A percentile compares a stretch with the other conserved stretches of the same genome.
Conservation (phyloP, 1,284 basidiomycete species). For the Sporisorium iseilematis-ciliati region DNA sequence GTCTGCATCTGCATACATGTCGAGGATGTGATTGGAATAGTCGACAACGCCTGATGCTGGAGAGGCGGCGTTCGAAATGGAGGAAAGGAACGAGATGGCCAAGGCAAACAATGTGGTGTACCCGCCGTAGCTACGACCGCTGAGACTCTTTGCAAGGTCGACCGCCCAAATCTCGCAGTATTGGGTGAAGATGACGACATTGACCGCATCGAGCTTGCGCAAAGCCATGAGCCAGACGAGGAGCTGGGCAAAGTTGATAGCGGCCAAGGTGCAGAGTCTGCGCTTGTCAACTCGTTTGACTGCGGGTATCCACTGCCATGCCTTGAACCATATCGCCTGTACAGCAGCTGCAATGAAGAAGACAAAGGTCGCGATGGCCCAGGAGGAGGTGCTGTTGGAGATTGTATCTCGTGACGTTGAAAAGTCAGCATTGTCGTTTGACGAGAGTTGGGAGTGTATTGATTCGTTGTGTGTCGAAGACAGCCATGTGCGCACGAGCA, state of each 20-base stretch:
- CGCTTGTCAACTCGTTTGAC: constrained; percentile 45
- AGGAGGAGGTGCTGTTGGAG: constrained; percentile 40
- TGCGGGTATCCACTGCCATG: constrained; percentile 62
- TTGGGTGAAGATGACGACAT: constrained; percentile 67
- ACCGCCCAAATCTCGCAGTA: constrained; percentile 68
- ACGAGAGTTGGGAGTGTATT: constrained; percentile 21
- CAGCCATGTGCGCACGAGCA: constrained; percentile 66
- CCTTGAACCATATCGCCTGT: constrained; percentile 56
- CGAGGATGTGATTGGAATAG: constrained; percentile 20
- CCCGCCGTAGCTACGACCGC: constrained; percentile 55
- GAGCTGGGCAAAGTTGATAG: constrained; percentile 55
- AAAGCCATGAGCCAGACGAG: constrained; percentile 65
- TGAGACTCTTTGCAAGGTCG: constrained; percentile 53
- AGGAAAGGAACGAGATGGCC: constrained; percentile 51
- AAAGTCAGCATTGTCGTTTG: not conserved
- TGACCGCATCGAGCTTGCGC: constrained; percentile 59
- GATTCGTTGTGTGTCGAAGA: constrained; percentile 54
- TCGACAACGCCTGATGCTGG: constrained; percentile 7
- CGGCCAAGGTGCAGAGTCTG: constrained; percentile 50
- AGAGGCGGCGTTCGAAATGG: constrained; percentile 37
- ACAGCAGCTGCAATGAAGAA: constrained; percentile 58
- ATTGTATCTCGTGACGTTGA: not conserved
- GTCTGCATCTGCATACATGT: constrained; percentile 51
- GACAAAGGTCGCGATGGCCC: constrained; percentile 60
- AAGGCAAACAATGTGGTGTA: constrained; percentile 58